A percentile compares a stretch with the other conserved stretches of the same genome.
These are phyloP conservation scores for Schizopora paradoxa DNA, from an alignment of 1,284 basidiomycete genomes.

Conservation along the genomic window DNA sequence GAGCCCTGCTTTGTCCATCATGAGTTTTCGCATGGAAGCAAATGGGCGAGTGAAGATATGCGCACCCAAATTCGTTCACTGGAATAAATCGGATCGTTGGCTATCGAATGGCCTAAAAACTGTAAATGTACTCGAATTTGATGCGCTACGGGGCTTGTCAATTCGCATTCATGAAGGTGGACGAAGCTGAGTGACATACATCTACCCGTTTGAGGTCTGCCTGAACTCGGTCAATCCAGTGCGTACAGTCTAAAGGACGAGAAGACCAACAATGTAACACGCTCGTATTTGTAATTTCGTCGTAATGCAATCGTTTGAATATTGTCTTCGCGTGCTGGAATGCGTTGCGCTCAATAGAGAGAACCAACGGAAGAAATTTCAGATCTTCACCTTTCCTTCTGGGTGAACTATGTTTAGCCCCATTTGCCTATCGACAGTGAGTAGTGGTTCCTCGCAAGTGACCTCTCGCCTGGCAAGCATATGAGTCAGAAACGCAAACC, in stretches of 20 bases:
- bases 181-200: conserved; percentile 49
- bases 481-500: conserved; percentile 5
- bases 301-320: conserved; percentile 85
- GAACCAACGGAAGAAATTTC: not conserved
- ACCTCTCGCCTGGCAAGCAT: conserved; percentile 58
- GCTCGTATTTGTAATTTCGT: conserved; percentile 76
- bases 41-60: conserved; percentile 13
- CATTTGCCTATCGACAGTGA: conserved; percentile 94
- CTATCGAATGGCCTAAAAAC: conserved; percentile 89
- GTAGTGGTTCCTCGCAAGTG: conserved; percentile 79
- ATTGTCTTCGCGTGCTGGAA: conserved; percentile 81
- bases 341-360: not conserved
- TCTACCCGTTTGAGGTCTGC: conserved; percentile 80
- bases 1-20: conserved; percentile 46
- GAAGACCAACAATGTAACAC: conserved; percentile 76
- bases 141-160: conserved; percentile 54
- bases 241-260: conserved; percentile 10
- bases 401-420: conserved; percentile 93
- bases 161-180: conserved; percentile 1
- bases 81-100: conserved; percentile 87
- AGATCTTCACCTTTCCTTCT: conserved; percentile 71
- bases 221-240: conserved; percentile 33
- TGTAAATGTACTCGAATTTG: conserved; percentile 96
- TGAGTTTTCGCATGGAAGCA: not conserved
- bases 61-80: conserved; percentile 77